Evolutionary conservation across 306 rosid species (phyloP).

Genomic region (Mimosa pudica): DNA sequence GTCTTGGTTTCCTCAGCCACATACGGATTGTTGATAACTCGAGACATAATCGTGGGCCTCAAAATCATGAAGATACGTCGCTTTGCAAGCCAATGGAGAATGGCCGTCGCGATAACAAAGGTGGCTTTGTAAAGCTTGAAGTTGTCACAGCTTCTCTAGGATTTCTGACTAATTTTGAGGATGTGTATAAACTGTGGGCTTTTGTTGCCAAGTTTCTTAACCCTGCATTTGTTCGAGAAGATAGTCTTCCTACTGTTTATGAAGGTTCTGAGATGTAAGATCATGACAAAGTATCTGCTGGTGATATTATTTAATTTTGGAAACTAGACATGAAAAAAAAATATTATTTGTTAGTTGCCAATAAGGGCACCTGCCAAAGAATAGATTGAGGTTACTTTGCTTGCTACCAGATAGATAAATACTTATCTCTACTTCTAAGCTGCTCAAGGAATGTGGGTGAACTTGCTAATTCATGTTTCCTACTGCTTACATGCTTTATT

Average conservation of each 20-base stretch:
- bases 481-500: conserved; percentile 53
- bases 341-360: conserved; percentile 24
- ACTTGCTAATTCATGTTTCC: conserved; percentile 71
- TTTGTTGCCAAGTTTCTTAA: conserved; percentile 88
- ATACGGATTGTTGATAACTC: conserved; percentile 64
- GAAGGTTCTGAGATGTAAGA: conserved; percentile 70
- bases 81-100: conserved; percentile 84
- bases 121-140: conserved; percentile 70
- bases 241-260: conserved; percentile 68
- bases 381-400: conserved; percentile 37
- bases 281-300: not conserved
- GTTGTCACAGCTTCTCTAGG: conserved; percentile 91
- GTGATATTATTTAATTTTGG: conserved; percentile 37
- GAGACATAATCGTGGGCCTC: conserved; percentile 52
- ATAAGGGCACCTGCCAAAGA: conserved; percentile 29
- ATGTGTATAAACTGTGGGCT: conserved; percentile 89
- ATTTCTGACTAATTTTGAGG: conserved; percentile 90
- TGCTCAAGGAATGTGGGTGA: conserved; percentile 45
- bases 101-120: conserved; percentile 59
- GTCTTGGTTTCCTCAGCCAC: conserved; percentile 86
- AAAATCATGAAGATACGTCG: conserved; percentile 61
- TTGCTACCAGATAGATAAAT: conserved; percentile 36
- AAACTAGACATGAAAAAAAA: conserved; percentile 35
- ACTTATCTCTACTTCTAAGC: conserved; percentile 39
- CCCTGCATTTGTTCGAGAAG: conserved; percentile 66